Percentiles rank a stretch among this genome's conserved stretches.
Evolutionary conservation across 805 yeast species (phyloP).

Genomic region (Metahyphopichia silvanorum): DNA sequence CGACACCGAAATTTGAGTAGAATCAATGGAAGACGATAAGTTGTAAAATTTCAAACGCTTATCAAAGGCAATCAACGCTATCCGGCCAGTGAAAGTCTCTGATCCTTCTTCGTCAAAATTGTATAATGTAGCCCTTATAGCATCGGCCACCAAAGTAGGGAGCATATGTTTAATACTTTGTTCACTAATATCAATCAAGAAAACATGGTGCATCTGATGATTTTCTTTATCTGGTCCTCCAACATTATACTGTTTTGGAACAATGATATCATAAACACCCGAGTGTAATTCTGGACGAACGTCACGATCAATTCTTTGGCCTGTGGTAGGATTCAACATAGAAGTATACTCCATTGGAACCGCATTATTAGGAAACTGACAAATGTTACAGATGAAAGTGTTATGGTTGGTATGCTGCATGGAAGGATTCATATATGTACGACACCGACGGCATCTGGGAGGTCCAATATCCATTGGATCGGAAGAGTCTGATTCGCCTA

Average conservation of each 20-base stretch:
- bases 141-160: slow-evolving; percentile 63
- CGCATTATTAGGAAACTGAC: slow-evolving; percentile 66
- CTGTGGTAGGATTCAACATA: slow-evolving; percentile 53
- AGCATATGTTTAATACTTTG: slow-evolving; percentile 58
- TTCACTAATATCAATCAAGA: slow-evolving; percentile 65
- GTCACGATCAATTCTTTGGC: slow-evolving; percentile 59
- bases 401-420: slow-evolving; percentile 65
- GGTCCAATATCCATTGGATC: slow-evolving; percentile 52
- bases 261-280: slow-evolving; percentile 84
- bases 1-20: slow-evolving; percentile 57
- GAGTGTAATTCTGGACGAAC: slow-evolving; percentile 71
- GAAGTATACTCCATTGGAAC: slow-evolving; percentile 67
- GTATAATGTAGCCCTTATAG: slow-evolving; percentile 55
- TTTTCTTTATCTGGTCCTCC: slow-evolving; percentile 29
- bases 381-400: slow-evolving; percentile 78
- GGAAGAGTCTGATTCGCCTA: slow-evolving; percentile 20
- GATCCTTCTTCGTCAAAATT: slow-evolving; percentile 12
- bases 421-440: slow-evolving; percentile 84
- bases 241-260: slow-evolving; percentile 68
- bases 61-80: slow-evolving; percentile 78
- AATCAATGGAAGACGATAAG: slow-evolving; percentile 51
- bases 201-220: slow-evolving; percentile 63
- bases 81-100: slow-evolving; percentile 35
- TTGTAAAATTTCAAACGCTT: slow-evolving; percentile 70
- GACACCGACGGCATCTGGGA: slow-evolving; percentile 87